Conservation (phyloP, 257 asterid species). For the Petunia secreta region DNA sequence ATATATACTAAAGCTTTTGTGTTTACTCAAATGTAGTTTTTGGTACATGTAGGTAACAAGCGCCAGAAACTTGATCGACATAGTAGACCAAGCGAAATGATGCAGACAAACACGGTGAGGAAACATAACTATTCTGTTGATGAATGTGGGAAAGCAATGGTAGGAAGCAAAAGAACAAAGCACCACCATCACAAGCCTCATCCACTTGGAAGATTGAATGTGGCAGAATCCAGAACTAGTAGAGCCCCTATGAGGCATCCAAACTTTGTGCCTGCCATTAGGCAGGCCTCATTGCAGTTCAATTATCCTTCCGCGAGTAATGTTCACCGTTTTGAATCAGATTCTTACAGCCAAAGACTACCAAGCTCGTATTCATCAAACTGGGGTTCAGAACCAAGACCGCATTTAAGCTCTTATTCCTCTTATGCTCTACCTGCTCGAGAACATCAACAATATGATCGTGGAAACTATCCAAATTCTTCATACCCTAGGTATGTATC, state of each 20-base stretch:
- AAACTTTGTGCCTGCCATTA: slow-evolving; percentile 29
- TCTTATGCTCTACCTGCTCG: slow-evolving; percentile 25
- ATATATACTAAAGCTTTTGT: not conserved
- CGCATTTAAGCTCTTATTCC: slow-evolving; percentile 29
- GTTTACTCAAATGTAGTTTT: slow-evolving; percentile 24
- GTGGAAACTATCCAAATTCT: slow-evolving; percentile 29
- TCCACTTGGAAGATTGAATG: slow-evolving; percentile 28
- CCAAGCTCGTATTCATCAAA: slow-evolving; percentile 21
- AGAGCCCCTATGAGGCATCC: slow-evolving; percentile 36
- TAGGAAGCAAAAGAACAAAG: slow-evolving; percentile 31
- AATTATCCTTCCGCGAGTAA: slow-evolving; percentile 29
- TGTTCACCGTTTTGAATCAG: slow-evolving; percentile 27
- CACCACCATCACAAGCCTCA: slow-evolving; percentile 23
- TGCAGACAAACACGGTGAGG: slow-evolving; percentile 25
- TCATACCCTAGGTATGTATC: slow-evolving; percentile 29
- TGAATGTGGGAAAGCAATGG: slow-evolving; percentile 35
- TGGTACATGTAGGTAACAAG: slow-evolving; percentile 36
- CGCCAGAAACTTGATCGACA: slow-evolving; percentile 40
- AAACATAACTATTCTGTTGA: slow-evolving; percentile 27
- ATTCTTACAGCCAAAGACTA: slow-evolving; percentile 29
- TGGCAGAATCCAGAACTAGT: slow-evolving; percentile 28
- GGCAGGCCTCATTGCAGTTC: slow-evolving; percentile 32
- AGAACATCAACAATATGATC: slow-evolving; percentile 26
- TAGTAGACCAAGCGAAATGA: slow-evolving; percentile 35
- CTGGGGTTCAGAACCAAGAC: slow-evolving; percentile 31